Evolutionary conservation across 768 basidiomycete genomes (phyloP), one percentile per base, ranked within the genome.

Genomic region (Calvatia gigantea): DNA sequence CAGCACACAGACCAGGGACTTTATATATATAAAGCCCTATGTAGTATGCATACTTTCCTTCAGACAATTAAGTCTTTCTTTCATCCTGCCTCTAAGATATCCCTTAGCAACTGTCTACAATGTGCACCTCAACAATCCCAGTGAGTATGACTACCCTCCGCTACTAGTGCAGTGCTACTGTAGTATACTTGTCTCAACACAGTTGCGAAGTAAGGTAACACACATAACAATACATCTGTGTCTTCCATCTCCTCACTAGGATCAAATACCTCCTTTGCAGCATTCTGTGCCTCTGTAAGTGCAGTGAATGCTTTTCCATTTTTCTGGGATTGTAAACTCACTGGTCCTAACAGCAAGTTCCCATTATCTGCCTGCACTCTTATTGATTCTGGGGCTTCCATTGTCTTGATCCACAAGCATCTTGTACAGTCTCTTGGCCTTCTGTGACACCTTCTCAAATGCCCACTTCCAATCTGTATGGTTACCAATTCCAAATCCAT

Each of bases 401-500:
- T 73, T 49, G 71, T 71, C 45, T 54, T 76, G 19, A 72, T 74
- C 51, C 38, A 63, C n/a, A 29, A 62, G 8, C 51, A 58, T 0
- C 32, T 72, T 17, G 67, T 66, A 3, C 33, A 60, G 0, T 15
- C 38, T 3, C 57, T 66, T 3, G 52, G 48, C 2, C 41, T 68
- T 1, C 39, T 35, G 0, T 32, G 0, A 19, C 25, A 25, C 3
- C 3, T n/a, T 0, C 45, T 65, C 1, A 50, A 56, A 8, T 14
- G 57, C 23, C 60, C 56, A 11, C 15, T 60, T 1, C 17, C 19
- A 28, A 48, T 65, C 27, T 15, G 29, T n/a, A 41, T 62, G 15
- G 54, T 56, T 0, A 25, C 51, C 2, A 38, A 38, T 6, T 25
- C 43, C 29, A n/a, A 31, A 23, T 53, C 55, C 25, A 11, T 33